Base-by-base conservation (phyloP, 345 rosid species). In the Cardamine occulta region DNA sequence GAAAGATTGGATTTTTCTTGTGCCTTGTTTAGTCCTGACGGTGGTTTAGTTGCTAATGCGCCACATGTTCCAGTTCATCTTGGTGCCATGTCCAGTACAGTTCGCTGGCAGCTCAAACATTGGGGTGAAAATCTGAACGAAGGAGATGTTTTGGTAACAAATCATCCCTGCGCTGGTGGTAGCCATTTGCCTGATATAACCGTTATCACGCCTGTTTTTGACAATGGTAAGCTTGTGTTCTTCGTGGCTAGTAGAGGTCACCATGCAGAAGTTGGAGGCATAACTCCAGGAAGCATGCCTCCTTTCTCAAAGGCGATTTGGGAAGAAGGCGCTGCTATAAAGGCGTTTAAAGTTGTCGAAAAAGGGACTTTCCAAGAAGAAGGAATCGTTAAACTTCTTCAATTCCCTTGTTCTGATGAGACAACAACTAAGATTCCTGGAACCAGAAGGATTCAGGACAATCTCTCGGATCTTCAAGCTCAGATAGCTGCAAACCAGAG, bases 261-360 rank as follows among this genome's bases (percentile, higher is more conserved):
- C 80, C 99, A 95, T 80, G 99, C 99, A 21, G 99, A 95, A 84
- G 93, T 90, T n/a, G 99, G 99, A 8, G 99, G 99, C 52, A 88
- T 90, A 47, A 92, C 97, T 59, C 99, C 99, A 6, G 99, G 99
- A 80, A 95, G 99, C 83, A 92, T 95, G 99, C 99, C 97, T 2
- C 99, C 97, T 19, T 95, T 95, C 82, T 95, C 97, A 31, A 95
- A 92, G 86, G 88, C 84, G 55, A 90, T 95, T 77, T 90, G 91
- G 90, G 99, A 95, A 73, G 96, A 93, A 85, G 99, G 99, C 28
- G 97, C 97, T 47, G 93, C 99, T 7, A 90, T 95, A 65, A 95
- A 88, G 76, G 91, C 99, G 47, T 95, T 95, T 81, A 92, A 95
- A 87, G 90, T 95, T 26, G 97, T 92, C 35, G 91, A 87, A 59